Conservation (phyloP, 2,329 filamentous ascomycete species). For the Thermothelomyces thermophilus region DNA sequence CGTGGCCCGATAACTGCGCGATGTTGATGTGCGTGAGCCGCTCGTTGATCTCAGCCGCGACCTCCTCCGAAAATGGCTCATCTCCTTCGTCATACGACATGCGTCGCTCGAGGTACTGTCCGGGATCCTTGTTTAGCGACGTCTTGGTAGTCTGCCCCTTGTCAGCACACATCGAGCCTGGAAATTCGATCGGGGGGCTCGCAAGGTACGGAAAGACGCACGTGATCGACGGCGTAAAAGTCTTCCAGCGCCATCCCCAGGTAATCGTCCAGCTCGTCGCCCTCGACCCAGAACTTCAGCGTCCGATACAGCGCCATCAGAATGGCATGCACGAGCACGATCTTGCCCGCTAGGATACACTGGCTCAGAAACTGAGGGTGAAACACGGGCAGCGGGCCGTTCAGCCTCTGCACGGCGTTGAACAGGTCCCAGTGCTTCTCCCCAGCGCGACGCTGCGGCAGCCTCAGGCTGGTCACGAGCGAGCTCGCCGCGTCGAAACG, state of each 20-base stretch:
- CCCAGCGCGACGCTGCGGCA: slow-evolving; percentile 43
- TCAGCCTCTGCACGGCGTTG: slow-evolving; percentile 73
- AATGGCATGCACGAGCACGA: slow-evolving; percentile 62
- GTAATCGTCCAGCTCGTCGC: slow-evolving; percentile 73
- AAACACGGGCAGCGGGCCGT: slow-evolving; percentile 81
- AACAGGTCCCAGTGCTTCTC: slow-evolving; percentile 60
- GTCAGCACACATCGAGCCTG: no score
- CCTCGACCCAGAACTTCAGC: slow-evolving; percentile 76
- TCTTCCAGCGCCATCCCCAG: slow-evolving; percentile 58
- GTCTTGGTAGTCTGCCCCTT: slow-evolving; percentile 12
- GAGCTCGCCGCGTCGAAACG: slow-evolving; percentile 59
- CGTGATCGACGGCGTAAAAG: slow-evolving; percentile 43
- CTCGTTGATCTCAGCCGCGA: slow-evolving; percentile 65
- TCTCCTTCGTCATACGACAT: slow-evolving; percentile 46
- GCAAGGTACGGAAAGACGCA: no score
- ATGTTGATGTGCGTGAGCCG: slow-evolving; percentile 69
- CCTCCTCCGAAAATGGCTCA: slow-evolving; percentile 62
- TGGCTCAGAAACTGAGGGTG: slow-evolving; percentile 88
- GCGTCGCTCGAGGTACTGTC: slow-evolving; percentile 34
- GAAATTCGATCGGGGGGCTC: no score
- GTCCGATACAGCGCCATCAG: slow-evolving; percentile 65
- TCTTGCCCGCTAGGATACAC: slow-evolving; percentile 76
- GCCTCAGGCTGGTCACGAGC: slow-evolving; percentile 46
- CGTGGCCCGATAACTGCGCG: slow-evolving; percentile 72
- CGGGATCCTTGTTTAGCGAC: slow-evolving; percentile 28